Conservation (phyloP, 2,329 filamentous ascomycete genomes). For the Calonectria pauciramosa region DNA sequence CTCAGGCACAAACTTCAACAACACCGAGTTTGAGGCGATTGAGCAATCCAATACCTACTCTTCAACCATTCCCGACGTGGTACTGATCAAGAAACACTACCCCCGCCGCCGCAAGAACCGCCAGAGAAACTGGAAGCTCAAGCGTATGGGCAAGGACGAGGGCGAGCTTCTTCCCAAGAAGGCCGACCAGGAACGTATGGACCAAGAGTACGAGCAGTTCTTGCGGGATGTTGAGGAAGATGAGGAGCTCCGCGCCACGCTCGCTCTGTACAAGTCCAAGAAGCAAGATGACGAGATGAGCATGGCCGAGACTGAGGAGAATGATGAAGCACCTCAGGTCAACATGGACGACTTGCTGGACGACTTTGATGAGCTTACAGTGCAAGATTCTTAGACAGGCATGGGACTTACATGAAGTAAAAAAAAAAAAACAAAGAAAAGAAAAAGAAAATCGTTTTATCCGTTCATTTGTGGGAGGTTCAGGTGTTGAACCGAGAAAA, state of each 20-base stretch:
- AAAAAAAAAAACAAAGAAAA: constrained; percentile 22
- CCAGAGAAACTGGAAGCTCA: constrained; percentile 92
- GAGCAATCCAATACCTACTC: constrained; percentile 83
- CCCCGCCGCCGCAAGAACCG: constrained; percentile 84
- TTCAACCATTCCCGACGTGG: constrained; percentile 87
- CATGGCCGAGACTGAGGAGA: constrained; percentile 74
- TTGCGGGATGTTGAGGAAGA: constrained; percentile 97
- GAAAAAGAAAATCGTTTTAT: constrained; percentile 21
- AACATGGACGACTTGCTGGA: constrained; percentile 88
- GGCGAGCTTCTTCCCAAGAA: constrained; percentile 89
- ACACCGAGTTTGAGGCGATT: constrained; percentile 84
- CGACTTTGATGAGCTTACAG: constrained; percentile 86
- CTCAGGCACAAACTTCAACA: constrained; percentile 93
- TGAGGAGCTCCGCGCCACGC: constrained; percentile 83
- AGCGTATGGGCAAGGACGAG: constrained; percentile 92
- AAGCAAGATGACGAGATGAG: constrained; percentile 76
- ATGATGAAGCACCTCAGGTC: constrained; percentile 77
- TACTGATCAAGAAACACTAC: constrained; percentile 98
- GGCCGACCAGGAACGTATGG: constrained; percentile 87
- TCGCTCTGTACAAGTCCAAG: constrained; percentile 87
- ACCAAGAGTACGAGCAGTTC: constrained; percentile 97
- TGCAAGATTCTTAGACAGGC: constrained; percentile 54
- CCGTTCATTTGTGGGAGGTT: constrained; percentile 3
- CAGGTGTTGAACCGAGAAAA: background rate
- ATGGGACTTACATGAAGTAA: constrained; percentile 42